A percentile compares a stretch with the other conserved stretches of the same genome.
Conservation (phyloP, 2,329 filamentous ascomycete species). For the Pseudocercospora musae region DNA sequence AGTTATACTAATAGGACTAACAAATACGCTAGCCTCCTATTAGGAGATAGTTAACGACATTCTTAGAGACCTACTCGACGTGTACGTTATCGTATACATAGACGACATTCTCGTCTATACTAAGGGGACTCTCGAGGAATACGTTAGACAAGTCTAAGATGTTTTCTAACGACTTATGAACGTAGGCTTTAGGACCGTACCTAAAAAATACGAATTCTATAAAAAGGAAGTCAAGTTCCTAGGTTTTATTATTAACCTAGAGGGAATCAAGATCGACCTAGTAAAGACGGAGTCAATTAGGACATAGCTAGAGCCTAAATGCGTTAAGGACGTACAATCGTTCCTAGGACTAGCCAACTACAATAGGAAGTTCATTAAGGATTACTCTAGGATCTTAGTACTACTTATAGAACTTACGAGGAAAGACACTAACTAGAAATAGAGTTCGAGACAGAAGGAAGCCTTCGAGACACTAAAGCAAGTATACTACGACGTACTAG, state of each 20-base stretch:
- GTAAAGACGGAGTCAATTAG: slow-evolving; percentile 11
- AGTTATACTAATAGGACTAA: too few relatives aligned
- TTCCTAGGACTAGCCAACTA: slow-evolving; percentile 24
- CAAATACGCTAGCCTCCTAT: slow-evolving; percentile 26
- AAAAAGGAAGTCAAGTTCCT: slow-evolving; percentile 18
- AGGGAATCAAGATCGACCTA: too few relatives aligned
- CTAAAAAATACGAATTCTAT: slow-evolving; percentile 22
- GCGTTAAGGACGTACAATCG: slow-evolving; percentile 18
- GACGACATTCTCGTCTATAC: slow-evolving; percentile 34
- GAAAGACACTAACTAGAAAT: too few relatives aligned
- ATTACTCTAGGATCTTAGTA: too few relatives aligned
- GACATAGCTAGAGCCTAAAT: slow-evolving; percentile 11
- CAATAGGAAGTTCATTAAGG: too few relatives aligned
- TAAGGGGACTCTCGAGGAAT: neutral
- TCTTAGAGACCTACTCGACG: slow-evolving; percentile 17
- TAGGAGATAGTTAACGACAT: slow-evolving; percentile 30
- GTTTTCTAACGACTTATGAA: too few relatives aligned
- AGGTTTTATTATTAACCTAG: too few relatives aligned
- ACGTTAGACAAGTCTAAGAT: neutral
- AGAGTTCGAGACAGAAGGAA: too few relatives aligned
- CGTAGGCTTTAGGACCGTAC: neutral
- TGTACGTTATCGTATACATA: slow-evolving; percentile 29
- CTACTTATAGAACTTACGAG: too few relatives aligned
- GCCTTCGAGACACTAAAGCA: too few relatives aligned
- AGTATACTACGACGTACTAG: too few relatives aligned